phyloP scores from a whole-genome alignment of 2,329 filamentous ascomycete species.

The Colletotrichum simmondsii region DNA sequence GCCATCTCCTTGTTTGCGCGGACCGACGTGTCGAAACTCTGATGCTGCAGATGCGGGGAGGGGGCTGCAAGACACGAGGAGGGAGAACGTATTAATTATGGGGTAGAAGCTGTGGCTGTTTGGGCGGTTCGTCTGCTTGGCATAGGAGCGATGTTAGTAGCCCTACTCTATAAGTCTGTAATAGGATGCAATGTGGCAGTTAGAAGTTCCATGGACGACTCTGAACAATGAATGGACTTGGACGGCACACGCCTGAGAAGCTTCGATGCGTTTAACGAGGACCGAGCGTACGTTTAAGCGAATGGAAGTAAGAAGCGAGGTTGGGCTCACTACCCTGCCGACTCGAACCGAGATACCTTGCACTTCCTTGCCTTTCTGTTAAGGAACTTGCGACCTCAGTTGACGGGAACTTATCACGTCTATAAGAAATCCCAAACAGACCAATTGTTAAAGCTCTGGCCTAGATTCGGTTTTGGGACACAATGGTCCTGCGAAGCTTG shows the following conservation, averaged over 20 bases:
- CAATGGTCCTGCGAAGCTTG: background rate
- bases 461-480: background rate
- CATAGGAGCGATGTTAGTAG: background rate
- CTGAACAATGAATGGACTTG: background rate
- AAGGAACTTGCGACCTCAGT: too few relatives aligned
- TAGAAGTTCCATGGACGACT: background rate
- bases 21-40: conserved; percentile 16
- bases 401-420: background rate
- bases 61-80: background rate
- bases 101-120: background rate
- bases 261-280: conserved; percentile 11
- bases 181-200: background rate
- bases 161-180: background rate
- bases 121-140: background rate
- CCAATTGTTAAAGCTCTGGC: background rate
- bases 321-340: conserved; percentile 1
- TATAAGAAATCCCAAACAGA: background rate
- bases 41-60: conserved; percentile 10
- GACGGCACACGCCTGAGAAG: background rate
- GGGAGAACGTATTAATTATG: background rate
- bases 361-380: background rate
- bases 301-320: conserved; percentile 3
- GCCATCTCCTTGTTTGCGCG: conserved; percentile 6
- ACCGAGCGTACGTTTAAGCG: conserved; percentile 8
- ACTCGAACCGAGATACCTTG: background rate